Conservation (phyloP, 2,329 filamentous ascomycete genomes). For the Penicillium sp. region DNA sequence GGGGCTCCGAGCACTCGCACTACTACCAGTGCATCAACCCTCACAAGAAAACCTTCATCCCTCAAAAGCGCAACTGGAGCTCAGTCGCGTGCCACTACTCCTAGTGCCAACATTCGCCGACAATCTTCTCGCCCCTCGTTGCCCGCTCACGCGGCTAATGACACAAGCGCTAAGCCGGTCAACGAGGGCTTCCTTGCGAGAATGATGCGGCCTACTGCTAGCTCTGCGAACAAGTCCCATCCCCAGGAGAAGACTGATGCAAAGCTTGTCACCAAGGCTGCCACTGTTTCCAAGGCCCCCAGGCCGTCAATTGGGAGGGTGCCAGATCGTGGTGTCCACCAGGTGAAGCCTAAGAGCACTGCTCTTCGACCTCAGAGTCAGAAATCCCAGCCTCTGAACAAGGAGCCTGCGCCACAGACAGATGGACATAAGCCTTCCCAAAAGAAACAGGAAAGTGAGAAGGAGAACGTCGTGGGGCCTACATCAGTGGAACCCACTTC, state of each 20-base stretch:
- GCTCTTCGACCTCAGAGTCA: slow-evolving; percentile 21
- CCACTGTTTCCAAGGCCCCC: slow-evolving; percentile 21
- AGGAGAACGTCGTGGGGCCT: slow-evolving; percentile 19
- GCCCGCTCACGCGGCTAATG: slow-evolving; percentile 29
- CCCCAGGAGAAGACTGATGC: slow-evolving; percentile 48
- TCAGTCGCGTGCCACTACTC: slow-evolving; percentile 25
- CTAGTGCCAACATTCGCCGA: slow-evolving; percentile 28
- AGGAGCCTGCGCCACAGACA: slow-evolving; percentile 4
- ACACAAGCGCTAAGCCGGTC: slow-evolving; percentile 35
- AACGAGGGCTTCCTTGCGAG: slow-evolving; percentile 50
- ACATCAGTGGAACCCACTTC: not conserved
- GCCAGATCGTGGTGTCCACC: slow-evolving; percentile 19
- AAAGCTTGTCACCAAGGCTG: slow-evolving; percentile 38
- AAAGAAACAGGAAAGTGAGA: slow-evolving; percentile 16
- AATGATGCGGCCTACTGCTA: slow-evolving; percentile 53
- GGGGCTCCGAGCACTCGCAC: slow-evolving; percentile 29
- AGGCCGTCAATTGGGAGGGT: slow-evolving; percentile 26
- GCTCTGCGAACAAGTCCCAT: slow-evolving; percentile 49
- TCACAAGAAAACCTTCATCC: slow-evolving; percentile 39
- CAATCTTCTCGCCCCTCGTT: slow-evolving; percentile 35
- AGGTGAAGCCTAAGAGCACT: slow-evolving; percentile 18
- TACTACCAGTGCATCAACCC: slow-evolving; percentile 24
- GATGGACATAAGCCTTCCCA: slow-evolving; percentile 8
- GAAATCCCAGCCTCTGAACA: slow-evolving; percentile 18
- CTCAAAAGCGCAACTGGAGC: slow-evolving; percentile 28